phyloP scores from a whole-genome alignment of 1,284 basidiomycete species.

The Mycosarcoma mackinlayi region DNA sequence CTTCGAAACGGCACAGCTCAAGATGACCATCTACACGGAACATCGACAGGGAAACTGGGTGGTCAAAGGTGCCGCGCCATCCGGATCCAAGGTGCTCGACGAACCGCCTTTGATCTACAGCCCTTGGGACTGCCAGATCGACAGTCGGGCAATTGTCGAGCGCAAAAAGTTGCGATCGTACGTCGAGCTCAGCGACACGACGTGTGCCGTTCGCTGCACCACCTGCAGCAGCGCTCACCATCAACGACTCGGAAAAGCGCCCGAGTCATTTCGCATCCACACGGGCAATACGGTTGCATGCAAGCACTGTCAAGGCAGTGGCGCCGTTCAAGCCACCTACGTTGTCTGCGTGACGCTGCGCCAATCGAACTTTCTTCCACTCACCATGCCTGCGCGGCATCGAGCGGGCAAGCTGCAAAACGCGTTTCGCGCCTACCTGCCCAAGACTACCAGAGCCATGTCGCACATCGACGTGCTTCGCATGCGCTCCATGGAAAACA shows the following conservation, averaged over 20 bases:
- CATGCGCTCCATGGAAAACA: slow-evolving; percentile 74
- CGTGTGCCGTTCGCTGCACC: slow-evolving; percentile 24
- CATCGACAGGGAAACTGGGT: slow-evolving; percentile 42
- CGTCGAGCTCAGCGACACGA: slow-evolving; percentile 47
- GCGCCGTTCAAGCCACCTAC: slow-evolving; percentile 32
- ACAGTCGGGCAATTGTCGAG: slow-evolving; percentile 39
- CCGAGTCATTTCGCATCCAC: neutral
- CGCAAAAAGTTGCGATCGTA: slow-evolving; percentile 50
- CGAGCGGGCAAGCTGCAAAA: slow-evolving; percentile 27
- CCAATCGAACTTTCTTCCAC: slow-evolving; percentile 35
- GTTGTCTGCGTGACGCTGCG: slow-evolving; percentile 47
- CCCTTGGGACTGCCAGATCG: slow-evolving; percentile 46
- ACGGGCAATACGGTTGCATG: slow-evolving; percentile 1
- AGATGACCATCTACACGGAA: slow-evolving; percentile 45
- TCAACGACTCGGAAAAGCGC: slow-evolving; percentile 4
- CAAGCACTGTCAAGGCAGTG: slow-evolving; percentile 23
- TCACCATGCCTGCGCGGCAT: slow-evolving; percentile 30
- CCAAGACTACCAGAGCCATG: slow-evolving; percentile 75
- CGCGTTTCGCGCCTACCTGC: slow-evolving; percentile 77
- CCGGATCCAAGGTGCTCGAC: slow-evolving; percentile 14
- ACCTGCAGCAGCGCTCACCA: slow-evolving; percentile 18
- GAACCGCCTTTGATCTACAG: slow-evolving; percentile 38
- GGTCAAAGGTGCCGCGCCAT: slow-evolving; percentile 26
- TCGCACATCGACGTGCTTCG: slow-evolving; percentile 78
- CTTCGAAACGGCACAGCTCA: slow-evolving; percentile 41